Base-by-base conservation (phyloP, 1,284 basidiomycete species). In the Earliella scabrosa region DNA sequence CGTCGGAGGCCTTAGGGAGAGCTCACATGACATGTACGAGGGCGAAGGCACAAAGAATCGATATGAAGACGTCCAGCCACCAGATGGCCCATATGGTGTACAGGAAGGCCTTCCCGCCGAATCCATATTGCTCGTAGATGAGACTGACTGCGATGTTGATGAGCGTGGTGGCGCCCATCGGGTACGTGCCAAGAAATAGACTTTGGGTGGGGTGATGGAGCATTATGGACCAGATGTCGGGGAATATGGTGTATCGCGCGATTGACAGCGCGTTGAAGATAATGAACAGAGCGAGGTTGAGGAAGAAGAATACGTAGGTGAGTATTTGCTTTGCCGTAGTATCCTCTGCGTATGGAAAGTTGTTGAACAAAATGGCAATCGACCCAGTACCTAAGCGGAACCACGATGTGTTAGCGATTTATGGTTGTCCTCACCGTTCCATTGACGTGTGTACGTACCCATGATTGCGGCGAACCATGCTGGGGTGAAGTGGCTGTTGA, bases 101-200 rank as follows among this genome's bases (percentile, higher is more conserved):
- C 3, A 81, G 73, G 60, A 86, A 83, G 2, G 64, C 52, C 0
- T 45, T 62, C 2, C 82, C 82, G 47, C 81, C 82, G 44, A 82
- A 70, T 6, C 67, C 64, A 20, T 67, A 68, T 41, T 72, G 67
- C 55, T 70, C 65, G 52, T 73, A 64, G 16, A 65, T 51, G 18
- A 64, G 54, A 18, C 55, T 60, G 23, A 69, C 60, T 6, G 58
- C 66, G 20, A 67, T 61, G 36, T 53, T 82, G 65, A 71, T 84
- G 64, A 70, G 71, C 0, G 87, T 88, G 7, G 75, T 67, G 13
- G 80, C 72, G 10, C 82, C 86, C 85, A 89, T 88, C 0, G 86
- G 80, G 56, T 83, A 73, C 16, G 78, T 76, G 4, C 86, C 85
- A 31, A 87, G 68, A 61, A 81, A 88, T 49, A 89, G 73, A 56